phyloP scores from a whole-genome alignment of 352 stramenopile species.

The Pythium periplocum region DNA sequence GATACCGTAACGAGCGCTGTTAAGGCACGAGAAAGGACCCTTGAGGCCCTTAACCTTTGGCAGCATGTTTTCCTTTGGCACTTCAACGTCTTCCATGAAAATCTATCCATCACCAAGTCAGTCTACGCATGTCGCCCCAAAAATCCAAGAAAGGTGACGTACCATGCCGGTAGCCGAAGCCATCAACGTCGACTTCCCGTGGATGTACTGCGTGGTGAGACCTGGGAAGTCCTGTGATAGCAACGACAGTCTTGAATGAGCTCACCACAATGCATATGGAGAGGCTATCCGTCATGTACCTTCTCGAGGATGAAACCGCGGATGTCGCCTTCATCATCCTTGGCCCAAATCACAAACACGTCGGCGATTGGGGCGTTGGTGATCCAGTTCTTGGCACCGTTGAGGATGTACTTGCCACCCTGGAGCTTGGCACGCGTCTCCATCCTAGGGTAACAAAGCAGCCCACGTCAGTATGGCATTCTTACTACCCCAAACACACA shows the following conservation, averaged over 20 bases:
- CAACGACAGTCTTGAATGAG: background rate
- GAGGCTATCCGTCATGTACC: conserved; percentile 17
- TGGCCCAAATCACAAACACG: conserved; percentile 97
- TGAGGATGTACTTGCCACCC: conserved; percentile 93
- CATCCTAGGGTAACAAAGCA: conserved; percentile 67
- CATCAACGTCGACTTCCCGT: conserved; percentile 95
- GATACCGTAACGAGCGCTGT: conserved; percentile 97
- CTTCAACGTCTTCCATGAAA: conserved; percentile 95
- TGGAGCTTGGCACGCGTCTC: conserved; percentile 89
- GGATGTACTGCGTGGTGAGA: conserved; percentile 92
- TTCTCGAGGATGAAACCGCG: conserved; percentile 95
- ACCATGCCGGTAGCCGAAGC: conserved; percentile 94
- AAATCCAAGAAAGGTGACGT: background rate
- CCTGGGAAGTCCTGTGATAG: conserved; percentile 78
- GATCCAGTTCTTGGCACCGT: conserved; percentile 95
- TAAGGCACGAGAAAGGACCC: conserved; percentile 97
- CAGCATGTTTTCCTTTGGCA: conserved; percentile 93
- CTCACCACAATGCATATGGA: background rate
- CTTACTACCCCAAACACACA: background rate
- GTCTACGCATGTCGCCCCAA: background rate
- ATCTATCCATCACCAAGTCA: conserved; percentile 54
- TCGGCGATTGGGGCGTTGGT: conserved; percentile 98
- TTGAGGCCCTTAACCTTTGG: conserved; percentile 85
- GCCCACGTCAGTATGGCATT: background rate
- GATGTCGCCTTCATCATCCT: conserved; percentile 93